Percentiles rank a stretch among this genome's conserved stretches.
phyloP scores from a whole-genome alignment of 2,329 filamentous ascomycete genomes.

The Nemania sp. region DNA sequence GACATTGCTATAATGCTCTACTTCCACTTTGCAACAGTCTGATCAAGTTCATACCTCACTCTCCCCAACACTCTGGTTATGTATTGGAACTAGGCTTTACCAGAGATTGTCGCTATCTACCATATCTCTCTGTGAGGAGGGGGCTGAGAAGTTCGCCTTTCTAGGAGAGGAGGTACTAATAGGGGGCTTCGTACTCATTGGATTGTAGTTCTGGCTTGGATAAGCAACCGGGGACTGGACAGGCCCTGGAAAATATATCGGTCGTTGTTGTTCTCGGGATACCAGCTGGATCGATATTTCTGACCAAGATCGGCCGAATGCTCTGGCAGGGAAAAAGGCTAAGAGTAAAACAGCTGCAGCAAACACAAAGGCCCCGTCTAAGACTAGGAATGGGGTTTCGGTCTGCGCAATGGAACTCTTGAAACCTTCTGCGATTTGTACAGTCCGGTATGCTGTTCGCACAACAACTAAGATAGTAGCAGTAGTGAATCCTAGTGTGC shows the following conservation, averaged over 20 bases:
- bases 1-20: not conserved
- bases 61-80: no score
- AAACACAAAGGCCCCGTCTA: constrained; percentile 48
- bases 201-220: constrained; percentile 39
- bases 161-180: constrained; percentile 32
- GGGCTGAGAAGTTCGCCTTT: constrained; percentile 25
- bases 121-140: constrained; percentile 41
- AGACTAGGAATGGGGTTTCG: constrained; percentile 46
- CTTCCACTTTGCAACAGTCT: not conserved
- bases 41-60: not conserved
- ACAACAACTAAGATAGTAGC: constrained; percentile 42
- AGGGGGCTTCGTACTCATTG: constrained; percentile 38
- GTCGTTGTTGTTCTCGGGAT: constrained; percentile 38
- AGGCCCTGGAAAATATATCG: constrained; percentile 36
- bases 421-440: constrained; percentile 45
- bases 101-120: constrained; percentile 50
- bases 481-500: constrained; percentile 40
- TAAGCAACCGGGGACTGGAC: constrained; percentile 39
- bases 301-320: constrained; percentile 41
- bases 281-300: constrained; percentile 32
- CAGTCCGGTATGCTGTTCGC: constrained; percentile 47
- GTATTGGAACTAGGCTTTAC: constrained; percentile 42
- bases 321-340: constrained; percentile 46
- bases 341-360: constrained; percentile 42
- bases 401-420: constrained; percentile 43